Evolutionary conservation across 2,329 filamentous ascomycete genomes (phyloP).

Genomic region (Penicillium sp.): DNA sequence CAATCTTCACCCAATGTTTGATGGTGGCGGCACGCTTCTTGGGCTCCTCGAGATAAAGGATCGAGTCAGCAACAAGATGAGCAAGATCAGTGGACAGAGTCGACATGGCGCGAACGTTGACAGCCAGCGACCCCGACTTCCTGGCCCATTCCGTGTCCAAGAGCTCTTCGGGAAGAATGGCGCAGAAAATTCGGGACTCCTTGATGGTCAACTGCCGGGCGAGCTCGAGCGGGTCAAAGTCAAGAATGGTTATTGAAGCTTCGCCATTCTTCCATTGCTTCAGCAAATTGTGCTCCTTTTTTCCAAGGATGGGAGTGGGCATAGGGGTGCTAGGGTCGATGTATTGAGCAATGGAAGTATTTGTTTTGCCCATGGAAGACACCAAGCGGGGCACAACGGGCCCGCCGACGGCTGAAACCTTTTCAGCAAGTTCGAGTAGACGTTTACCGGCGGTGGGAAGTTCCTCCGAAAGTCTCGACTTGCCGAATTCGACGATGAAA

Average conservation of each 20-base stretch:
- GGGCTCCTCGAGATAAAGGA: conserved; percentile 79
- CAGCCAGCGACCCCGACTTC: conserved; percentile 70
- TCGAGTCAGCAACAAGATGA: conserved; percentile 88
- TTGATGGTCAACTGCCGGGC: conserved; percentile 90
- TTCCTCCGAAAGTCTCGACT: conserved; percentile 62
- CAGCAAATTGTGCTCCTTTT: conserved; percentile 70
- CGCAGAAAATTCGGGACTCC: conserved; percentile 86
- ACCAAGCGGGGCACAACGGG: conserved; percentile 77
- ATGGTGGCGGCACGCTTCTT: conserved; percentile 88
- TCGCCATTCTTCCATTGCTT: conserved; percentile 70
- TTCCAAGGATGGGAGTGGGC: conserved; percentile 66
- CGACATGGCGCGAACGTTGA: conserved; percentile 92
- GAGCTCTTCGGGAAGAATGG: conserved; percentile 87
- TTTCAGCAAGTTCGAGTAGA: conserved; percentile 73
- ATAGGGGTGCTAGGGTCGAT: conserved; percentile 67
- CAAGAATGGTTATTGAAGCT: conserved; percentile 68
- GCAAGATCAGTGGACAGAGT: conserved; percentile 87
- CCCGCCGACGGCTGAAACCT: conserved; percentile 68
- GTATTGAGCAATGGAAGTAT: conserved; percentile 67
- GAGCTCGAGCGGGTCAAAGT: conserved; percentile 87
- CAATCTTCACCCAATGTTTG: conserved; percentile 98
- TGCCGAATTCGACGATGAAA: conserved; percentile 75
- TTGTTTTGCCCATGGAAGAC: conserved; percentile 85
- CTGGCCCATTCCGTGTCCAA: conserved; percentile 93
- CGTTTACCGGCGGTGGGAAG: conserved; percentile 75